Evolutionary conservation across 2,329 filamentous ascomycete genomes (phyloP), one percentile per base, ranked within the genome.

Genomic region (Ophiocordyceps polyrhachis-furcata): DNA sequence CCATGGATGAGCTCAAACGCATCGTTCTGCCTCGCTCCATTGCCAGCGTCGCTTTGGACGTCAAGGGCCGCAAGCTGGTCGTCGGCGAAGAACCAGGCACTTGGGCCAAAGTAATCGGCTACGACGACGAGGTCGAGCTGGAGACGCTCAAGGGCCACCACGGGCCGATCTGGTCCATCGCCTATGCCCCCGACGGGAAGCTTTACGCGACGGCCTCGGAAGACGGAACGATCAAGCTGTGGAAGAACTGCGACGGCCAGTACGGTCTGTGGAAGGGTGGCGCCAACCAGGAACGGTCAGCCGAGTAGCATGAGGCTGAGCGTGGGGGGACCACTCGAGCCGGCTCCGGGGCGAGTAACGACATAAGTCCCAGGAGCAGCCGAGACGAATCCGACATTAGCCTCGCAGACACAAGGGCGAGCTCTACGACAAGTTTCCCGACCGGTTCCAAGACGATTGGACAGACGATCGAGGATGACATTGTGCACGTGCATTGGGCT

Each of bases 81-180:
- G 93, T 93, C 17, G 91, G 91, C 48, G 86, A 88, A 59, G 83
- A 84, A 49, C 83, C 81, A 37, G 89, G 94, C 56, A 96, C 91
- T 0, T 98, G 89, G 89, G 89, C 91, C n/a, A 79, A 85, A 48
- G 83, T 96, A 6, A 93, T 93, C 66, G 78, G 87, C 55, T 89
- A 87, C 63, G 86, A 95, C 47, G 79, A 81, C 43, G 82, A 82
- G 53, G 72, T 74, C 51, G 87, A 94, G 61, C 67, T 95, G 40
- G 91, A 96, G 59, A 81, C 89, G 13, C 85, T 93, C 66, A 95
- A 95, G 64, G 91, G 91, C 21, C 91, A 98, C 54, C 91, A 98
- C 56, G 91, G 91, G 2, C 89, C 89, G 1, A 91, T 98, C 49
- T 98, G 91, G 91, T 94, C 87, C 6, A 79, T 93, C 48, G 81